phyloP scores from a whole-genome alignment of 805 yeast species.

The Barnettozyma sucrosica region DNA sequence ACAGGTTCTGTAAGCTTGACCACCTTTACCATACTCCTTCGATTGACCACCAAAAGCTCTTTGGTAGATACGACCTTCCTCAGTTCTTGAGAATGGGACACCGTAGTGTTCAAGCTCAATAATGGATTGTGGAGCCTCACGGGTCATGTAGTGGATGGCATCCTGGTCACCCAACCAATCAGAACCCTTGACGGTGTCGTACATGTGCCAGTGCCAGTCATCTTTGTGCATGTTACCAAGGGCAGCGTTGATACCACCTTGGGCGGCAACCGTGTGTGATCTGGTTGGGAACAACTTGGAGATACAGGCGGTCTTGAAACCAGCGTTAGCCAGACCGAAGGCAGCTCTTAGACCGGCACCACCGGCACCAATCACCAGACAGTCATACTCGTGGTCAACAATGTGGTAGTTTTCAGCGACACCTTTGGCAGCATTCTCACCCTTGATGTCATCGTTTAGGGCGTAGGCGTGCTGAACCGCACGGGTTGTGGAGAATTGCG shows the following conservation, averaged over 20 bases:
- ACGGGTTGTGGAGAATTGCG: conserved; percentile 21
- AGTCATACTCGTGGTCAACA: conserved; percentile 96
- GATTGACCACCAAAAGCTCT: conserved; percentile 99
- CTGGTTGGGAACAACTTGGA: conserved; percentile 96
- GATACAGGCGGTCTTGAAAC: conserved; percentile 95
- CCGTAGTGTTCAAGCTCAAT: conserved; percentile 97
- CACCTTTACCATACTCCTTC: conserved; percentile 93
- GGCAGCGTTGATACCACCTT: conserved; percentile 99
- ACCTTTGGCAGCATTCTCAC: conserved; percentile 47
- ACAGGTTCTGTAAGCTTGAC: conserved; percentile 98
- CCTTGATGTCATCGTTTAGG: conserved; percentile 37
- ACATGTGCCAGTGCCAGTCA: conserved; percentile 99
- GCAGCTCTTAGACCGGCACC: conserved; percentile 99
- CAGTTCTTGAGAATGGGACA: conserved; percentile 96
- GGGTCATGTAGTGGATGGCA: conserved; percentile 98
- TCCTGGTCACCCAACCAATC: conserved; percentile 99
- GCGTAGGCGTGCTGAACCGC: conserved; percentile 24
- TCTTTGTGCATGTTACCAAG: conserved; percentile 97
- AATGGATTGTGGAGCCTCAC: conserved; percentile 94
- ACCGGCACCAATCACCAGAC: conserved; percentile 98
- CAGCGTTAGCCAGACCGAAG: conserved; percentile 94
- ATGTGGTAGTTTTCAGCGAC: conserved; percentile 75
- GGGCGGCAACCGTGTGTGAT: conserved; percentile 98
- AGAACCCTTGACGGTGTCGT: conserved; percentile 97
- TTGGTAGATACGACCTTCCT: conserved; percentile 94